phyloP scores from a whole-genome alignment of 371 early-diverging fungal genomes.

The Circinella minor region DNA sequence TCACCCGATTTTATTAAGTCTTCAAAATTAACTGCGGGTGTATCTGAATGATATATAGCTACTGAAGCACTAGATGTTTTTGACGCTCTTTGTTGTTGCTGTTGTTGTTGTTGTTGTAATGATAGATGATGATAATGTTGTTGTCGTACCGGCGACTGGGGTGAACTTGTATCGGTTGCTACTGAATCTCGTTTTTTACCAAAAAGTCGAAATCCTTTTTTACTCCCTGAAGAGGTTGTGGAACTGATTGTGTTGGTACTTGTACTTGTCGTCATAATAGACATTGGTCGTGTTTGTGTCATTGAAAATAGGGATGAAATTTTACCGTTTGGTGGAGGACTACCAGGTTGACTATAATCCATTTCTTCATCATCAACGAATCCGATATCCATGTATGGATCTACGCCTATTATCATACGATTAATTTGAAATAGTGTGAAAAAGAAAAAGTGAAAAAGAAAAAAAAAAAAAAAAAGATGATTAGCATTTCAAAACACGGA shows the following conservation, averaged over 20 bases:
- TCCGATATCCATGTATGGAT: constrained; percentile 13
- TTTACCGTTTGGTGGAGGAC: constrained; percentile 1
- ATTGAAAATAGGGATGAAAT: not conserved
- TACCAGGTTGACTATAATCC: constrained; percentile 4
- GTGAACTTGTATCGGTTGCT: not conserved
- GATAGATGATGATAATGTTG: not conserved
- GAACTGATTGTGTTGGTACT: constrained; percentile 22
- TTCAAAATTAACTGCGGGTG: constrained; percentile 51
- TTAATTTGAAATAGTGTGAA: too few species aligned
- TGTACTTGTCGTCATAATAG: constrained; percentile 27
- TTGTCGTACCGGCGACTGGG: constrained; percentile 6
- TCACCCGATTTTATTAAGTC: constrained; percentile 57
- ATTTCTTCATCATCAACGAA: constrained; percentile 12
- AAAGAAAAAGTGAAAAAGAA: not conserved
- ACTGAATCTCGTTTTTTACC: constrained; percentile 17
- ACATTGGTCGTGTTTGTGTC: constrained; percentile 19
- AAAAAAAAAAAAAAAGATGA: not conserved
- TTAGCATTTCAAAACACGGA: not conserved
- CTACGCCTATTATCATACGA: not conserved
- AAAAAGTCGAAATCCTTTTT: constrained; percentile 31
- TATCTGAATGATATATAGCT: constrained; percentile 24
- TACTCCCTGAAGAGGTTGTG: constrained; percentile 19
- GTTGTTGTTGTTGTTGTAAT: constrained; percentile 9
- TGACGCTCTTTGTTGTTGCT: not conserved
- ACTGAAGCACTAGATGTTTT: constrained; percentile 7